These are phyloP conservation scores for Alternaria ventricosa DNA, from an alignment of 2,329 filamentous ascomycete genomes.

Conservation along the genomic window DNA sequence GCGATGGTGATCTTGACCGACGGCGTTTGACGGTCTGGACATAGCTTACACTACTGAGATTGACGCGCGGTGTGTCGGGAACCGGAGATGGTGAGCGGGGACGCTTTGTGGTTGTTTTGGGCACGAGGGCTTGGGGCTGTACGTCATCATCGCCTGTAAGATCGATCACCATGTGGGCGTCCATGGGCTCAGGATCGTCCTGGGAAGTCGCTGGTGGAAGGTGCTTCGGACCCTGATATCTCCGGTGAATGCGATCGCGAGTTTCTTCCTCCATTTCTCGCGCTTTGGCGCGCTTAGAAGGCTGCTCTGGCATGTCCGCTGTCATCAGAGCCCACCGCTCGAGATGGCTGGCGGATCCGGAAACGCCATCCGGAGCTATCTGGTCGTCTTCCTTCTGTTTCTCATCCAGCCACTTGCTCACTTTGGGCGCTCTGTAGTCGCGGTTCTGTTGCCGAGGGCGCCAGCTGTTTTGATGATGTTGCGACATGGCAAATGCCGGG, in stretches of 20 bases:
- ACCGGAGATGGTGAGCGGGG: not conserved
- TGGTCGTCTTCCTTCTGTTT: constrained; percentile 14
- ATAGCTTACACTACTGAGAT: constrained; percentile 1
- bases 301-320: constrained; percentile 5
- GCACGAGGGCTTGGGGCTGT: not conserved
- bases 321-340: constrained; percentile 17
- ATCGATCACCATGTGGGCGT: not conserved
- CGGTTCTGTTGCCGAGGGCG: not conserved
- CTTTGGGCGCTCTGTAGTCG: not conserved
- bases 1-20: constrained; percentile 2
- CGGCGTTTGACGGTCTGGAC: not conserved
- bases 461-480: not conserved
- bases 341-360: constrained; percentile 6
- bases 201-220: not conserved
- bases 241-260: constrained; percentile 5
- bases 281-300: not conserved
- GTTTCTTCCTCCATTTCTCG: constrained; percentile 6
- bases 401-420: constrained; percentile 1
- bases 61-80: not conserved
- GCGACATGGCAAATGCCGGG: not conserved
- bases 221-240: constrained; percentile 1
- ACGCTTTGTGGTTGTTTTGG: not conserved
- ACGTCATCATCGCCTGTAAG: not conserved
- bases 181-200: not conserved
- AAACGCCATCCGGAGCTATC: constrained; percentile 12